Evolutionary conservation across 2,329 filamentous ascomycete genomes (phyloP), one percentile per base, ranked within the genome.

Genomic region (Fonsecaea nubica): DNA sequence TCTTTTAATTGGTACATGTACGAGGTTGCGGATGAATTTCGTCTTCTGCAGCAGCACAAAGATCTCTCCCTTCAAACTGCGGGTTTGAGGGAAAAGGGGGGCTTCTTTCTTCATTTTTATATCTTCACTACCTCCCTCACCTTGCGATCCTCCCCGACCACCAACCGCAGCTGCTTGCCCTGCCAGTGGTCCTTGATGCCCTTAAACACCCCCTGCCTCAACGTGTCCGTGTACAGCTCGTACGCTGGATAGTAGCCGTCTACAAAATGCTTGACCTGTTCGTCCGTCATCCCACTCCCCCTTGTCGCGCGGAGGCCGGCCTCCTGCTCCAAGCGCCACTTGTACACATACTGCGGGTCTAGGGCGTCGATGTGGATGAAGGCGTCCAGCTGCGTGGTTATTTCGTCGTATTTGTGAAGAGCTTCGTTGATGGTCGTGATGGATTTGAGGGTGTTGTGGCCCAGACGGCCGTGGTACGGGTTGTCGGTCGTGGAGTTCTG

Each of bases 261-360:
- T 15, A 92, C 91, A 77, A 97, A 97, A 55, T 84, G 82, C 64
- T 87, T 82, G 52, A 97, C 92, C 76, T 94, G 86, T 63, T 92
- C 89, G 72, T 92, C 89, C 1, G 87, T 90, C 93, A 97, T 97
- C 35, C 92, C 93, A 0, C 83, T 85, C 0, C 91, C 92, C 70
- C 86, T 90, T 25, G 83, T 79, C 7, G 81, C 81, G 30, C 90
- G 86, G 73, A 97, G 82, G 65, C 85, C 85, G 56, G 85, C 85
- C 79, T 97, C 93, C 79, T 96, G 92, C 79, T 97, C 84, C 72
- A 89, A 81, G 13, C 93, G 87, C 93, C 93, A 97, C 68, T 85
- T 86, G 74, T 97, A 97, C 60, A 96, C 93, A 75, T 88, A 93
- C 58, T 83, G 82, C 4, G 87, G 83, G 71, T 95, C 82, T 72